Base-by-base conservation (phyloP, 805 yeast genomes). In the Citeromyces nyonsensis region DNA sequence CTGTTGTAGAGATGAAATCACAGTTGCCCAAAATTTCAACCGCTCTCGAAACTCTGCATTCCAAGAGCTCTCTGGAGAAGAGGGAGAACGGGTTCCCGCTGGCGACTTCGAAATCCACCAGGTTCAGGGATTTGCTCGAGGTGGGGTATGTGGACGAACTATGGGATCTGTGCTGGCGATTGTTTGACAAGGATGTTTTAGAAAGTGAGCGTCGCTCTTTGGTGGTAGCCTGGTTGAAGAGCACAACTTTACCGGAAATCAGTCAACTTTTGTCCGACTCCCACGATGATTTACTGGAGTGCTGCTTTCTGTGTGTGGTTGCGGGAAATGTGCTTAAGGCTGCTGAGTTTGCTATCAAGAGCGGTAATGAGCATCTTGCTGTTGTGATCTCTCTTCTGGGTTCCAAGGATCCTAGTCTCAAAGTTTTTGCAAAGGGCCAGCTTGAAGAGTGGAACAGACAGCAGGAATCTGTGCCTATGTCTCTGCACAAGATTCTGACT, bases 351-450 rank as follows among this genome's bases (percentile, higher is more conserved):
- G 86, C 95, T 1, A 51, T 73, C 2, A 54, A 63, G n/a, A 52
- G 78, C 1, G 63, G 64, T 6, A 80, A 81, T 43, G 53, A 66
- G 4, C 94, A 86, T 48, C 51, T 88, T 12, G 73, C 94, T 0
- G 71, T 70, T 0, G 44, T 83, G 18, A 50, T 88, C 9, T 65
- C 95, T 0, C 54, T 80, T 28, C 48, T 79, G 6, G 94, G 82
- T 24, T 74, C 91, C 0, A 76, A 78, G 41, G 80, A 76, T 40
- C 62, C 62, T 1, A 59, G 63, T 2, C 75, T 79, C 3, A 59
- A 61, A 32, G 44, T 44, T 1, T 57, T 71, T 33, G 86, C 95
- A 0, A 40, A 46, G 5, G 49, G 51, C 24, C 95, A 85, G 51
- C 51, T 88, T 15, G 52, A 57, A 2, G 69, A 66, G 26, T 86